Evolutionary conservation across 1,284 basidiomycete species (phyloP).

Genomic region (Leccinum angustisporum): DNA sequence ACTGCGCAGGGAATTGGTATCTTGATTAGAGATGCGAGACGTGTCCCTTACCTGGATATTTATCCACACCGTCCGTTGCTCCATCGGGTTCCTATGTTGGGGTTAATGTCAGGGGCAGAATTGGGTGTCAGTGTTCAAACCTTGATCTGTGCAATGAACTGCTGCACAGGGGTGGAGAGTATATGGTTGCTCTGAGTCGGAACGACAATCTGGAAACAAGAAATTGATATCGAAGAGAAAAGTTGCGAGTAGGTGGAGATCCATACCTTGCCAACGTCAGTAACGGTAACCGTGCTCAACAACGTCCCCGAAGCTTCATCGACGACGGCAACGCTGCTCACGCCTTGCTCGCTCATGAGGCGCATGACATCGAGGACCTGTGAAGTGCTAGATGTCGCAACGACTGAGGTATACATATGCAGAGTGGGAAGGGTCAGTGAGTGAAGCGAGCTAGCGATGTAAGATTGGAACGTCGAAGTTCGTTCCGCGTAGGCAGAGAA

Average conservation of each 20-base stretch:
- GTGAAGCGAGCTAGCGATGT: conserved; percentile 56
- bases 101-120: conserved; percentile 1
- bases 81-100: conserved; percentile 59
- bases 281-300: conserved; percentile 74
- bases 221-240: not conserved
- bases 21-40: not conserved
- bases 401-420: conserved; percentile 57
- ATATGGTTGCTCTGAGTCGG: conserved; percentile 76
- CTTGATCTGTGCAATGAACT: conserved; percentile 70
- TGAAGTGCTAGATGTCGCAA: conserved; percentile 55
- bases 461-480: conserved; percentile 49
- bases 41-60: conserved; percentile 58
- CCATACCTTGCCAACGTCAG: conserved; percentile 68
- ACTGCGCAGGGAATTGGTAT: conserved; percentile 40
- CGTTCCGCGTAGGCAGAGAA: conserved; percentile 54
- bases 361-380: conserved; percentile 74
- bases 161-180: conserved; percentile 58
- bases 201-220: conserved; percentile 55
- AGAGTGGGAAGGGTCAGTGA: conserved; percentile 64
- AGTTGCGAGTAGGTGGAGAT: not conserved
- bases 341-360: conserved; percentile 77
- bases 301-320: conserved; percentile 58
- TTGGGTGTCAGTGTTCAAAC: conserved; percentile 33
- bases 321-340: conserved; percentile 73
- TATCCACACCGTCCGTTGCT: conserved; percentile 68